Evolutionary conservation across 2,329 filamentous ascomycete species (phyloP).

Genomic region (Lomentospora prolificans): DNA sequence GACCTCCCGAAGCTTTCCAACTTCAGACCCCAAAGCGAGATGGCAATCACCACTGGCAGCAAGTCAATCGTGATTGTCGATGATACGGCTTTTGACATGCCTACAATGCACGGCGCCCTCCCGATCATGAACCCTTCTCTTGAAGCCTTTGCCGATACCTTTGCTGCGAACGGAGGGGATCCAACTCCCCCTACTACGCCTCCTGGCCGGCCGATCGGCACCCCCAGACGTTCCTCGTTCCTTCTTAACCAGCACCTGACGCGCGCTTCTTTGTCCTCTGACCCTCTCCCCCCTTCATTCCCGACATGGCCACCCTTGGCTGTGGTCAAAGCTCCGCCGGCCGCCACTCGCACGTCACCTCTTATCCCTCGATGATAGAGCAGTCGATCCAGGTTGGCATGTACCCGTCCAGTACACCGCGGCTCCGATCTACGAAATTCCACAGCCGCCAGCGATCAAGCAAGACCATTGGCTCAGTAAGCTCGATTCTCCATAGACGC

Average conservation of each 20-base stretch:
- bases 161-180: constrained; percentile 37
- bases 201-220: constrained; percentile 33
- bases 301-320: constrained; percentile 32
- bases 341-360: constrained; percentile 15
- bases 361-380: constrained; percentile 11
- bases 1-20: constrained; percentile 9
- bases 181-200: constrained; percentile 54
- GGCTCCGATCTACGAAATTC: constrained; percentile 9
- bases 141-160: constrained; percentile 43
- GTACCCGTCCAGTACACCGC: not conserved
- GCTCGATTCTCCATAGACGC: constrained; percentile 42
- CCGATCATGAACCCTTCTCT: constrained; percentile 34
- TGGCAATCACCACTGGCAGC: constrained; percentile 65
- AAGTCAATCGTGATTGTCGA: constrained; percentile 87
- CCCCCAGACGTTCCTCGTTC: constrained; percentile 45
- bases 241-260: constrained; percentile 38
- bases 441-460: constrained; percentile 38
- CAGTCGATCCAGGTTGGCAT: constrained; percentile 17
- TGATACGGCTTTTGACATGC: constrained; percentile 44
- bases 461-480: constrained; percentile 37
- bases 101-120: constrained; percentile 41
- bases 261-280: constrained; percentile 24
- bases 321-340: constrained; percentile 20
- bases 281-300: constrained; percentile 38
- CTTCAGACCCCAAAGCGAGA: constrained; percentile 38